phyloP scores from a whole-genome alignment of 2,329 filamentous ascomycete species.

The Paecilomyces sp. region DNA sequence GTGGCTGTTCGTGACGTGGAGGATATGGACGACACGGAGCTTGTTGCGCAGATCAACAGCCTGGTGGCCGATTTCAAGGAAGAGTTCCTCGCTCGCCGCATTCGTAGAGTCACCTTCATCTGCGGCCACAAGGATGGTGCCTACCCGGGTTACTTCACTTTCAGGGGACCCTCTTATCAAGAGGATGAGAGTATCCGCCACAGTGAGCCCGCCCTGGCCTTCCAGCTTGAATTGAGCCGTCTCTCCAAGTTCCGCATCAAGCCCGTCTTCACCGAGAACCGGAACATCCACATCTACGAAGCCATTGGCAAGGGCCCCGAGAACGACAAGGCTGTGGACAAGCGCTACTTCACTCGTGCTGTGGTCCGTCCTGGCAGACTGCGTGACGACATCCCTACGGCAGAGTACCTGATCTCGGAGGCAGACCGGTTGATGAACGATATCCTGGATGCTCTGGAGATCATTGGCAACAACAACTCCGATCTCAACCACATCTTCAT shows the following conservation, averaged over 20 bases:
- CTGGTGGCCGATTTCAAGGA: constrained; percentile 76
- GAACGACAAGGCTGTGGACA: constrained; percentile 62
- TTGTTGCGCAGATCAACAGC: constrained; percentile 64
- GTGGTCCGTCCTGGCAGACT: constrained; percentile 91
- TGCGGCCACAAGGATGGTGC: constrained; percentile 90
- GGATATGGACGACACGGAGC: constrained; percentile 72
- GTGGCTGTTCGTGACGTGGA: constrained; percentile 87
- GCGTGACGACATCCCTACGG: constrained; percentile 95
- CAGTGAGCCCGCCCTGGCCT: constrained; percentile 90
- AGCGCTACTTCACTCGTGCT: constrained; percentile 96
- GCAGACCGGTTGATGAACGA: constrained; percentile 95
- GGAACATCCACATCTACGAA: constrained; percentile 98
- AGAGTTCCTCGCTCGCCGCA: constrained; percentile 70
- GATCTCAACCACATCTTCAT: constrained; percentile 99
- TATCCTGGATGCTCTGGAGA: constrained; percentile 94
- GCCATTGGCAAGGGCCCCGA: constrained; percentile 90
- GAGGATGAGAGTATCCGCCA: constrained; percentile 97
- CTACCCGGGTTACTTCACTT: constrained; percentile 96
- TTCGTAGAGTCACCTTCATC: constrained; percentile 92
- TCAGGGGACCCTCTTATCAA: constrained; percentile 81
- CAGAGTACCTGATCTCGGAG: constrained; percentile 96
- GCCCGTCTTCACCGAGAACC: constrained; percentile 97
- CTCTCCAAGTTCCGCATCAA: constrained; percentile 97
- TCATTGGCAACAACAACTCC: constrained; percentile 98
- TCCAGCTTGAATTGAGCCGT: constrained; percentile 94